Evolutionary conservation across 352 stramenopile genomes (phyloP), one percentile per base, ranked within the genome.

Genomic region (Globisporangium rhizosaccharum): DNA sequence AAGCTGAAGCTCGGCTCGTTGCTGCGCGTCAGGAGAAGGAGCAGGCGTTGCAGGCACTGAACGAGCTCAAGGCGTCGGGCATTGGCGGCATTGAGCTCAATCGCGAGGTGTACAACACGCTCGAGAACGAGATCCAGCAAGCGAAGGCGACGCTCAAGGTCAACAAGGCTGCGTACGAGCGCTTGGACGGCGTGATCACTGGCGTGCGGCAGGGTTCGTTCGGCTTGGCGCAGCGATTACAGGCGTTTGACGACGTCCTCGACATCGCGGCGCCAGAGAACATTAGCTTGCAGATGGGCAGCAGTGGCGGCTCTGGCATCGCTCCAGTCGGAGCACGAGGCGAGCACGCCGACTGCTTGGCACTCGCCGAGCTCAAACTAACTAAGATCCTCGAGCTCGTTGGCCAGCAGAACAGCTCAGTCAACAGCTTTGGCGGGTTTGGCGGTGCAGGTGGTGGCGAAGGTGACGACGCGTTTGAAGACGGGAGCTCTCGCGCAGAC

Each of bases 21-120:
- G 57, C 65, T 5, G 74, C 75, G 20, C 79, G 85, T 2, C 70
- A 80, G 18, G 72, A 90, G 28, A 92, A 92, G 48, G 82, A 90
- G 41, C 62, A 83, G 25, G 72, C 72, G 2, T 18, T 88, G 9
- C 71, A 79, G 45, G 62, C 69, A 15, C 72, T 92, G 9, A 90
- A 91, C 28, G 83, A 92, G 42, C 76, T 94, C 54, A 94, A 94
- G 57, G 82, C 82, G 0, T 91, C 81, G 1, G 81, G 82, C 12
- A 87, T 87, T 39, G 81, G 81, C 51, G 78, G 74, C 33, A 88
- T 88, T 18, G 80, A 90, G 52, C 73, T 92, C 53, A 90, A 88
- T 14, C 79, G 82, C 11, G 82, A 92, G 63, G 79, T 91, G 37
- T 91, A 89, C 67, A 91, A 88, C 54, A 82, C 79, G 14, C 66